Percentiles rank a stretch among this genome's conserved stretches.
Conservation (phyloP, 2,329 filamentous ascomycete genomes). For the Clonostachys rhizophaga region DNA sequence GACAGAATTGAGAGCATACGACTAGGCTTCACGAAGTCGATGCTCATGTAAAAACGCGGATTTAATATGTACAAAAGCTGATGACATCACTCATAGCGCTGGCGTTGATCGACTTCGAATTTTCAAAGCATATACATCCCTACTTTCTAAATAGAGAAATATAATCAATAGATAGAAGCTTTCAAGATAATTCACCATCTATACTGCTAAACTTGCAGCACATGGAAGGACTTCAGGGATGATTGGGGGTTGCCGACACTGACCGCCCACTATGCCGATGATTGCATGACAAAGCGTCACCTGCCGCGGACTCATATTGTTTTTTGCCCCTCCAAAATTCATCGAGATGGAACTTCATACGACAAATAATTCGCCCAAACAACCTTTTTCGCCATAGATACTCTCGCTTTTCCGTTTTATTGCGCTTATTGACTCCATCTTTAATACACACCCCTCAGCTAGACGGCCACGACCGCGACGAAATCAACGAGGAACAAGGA, state of each 20-base stretch:
- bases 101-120: neutral
- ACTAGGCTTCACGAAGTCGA: neutral
- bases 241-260: neutral
- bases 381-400: too few relatives aligned
- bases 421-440: too few relatives aligned
- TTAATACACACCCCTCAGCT: too few relatives aligned
- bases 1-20: conserved; percentile 15
- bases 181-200: neutral
- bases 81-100: neutral
- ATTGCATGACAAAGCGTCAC: too few relatives aligned
- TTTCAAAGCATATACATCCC: neutral
- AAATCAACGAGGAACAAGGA: neutral
- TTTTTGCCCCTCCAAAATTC: too few relatives aligned
- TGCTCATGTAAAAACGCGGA: conserved; percentile 7
- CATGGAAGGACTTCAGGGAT: too few relatives aligned
- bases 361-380: too few relatives aligned
- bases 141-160: neutral
- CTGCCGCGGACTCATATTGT: too few relatives aligned
- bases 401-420: too few relatives aligned
- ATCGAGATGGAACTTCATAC: too few relatives aligned
- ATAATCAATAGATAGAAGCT: neutral
- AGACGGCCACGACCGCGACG: too few relatives aligned
- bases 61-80: neutral
- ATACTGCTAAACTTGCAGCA: too few relatives aligned
- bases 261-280: neutral